Evolutionary conservation across 78 protist genomes (phyloP).

Genomic region (Dictyostelium capitatum): DNA sequence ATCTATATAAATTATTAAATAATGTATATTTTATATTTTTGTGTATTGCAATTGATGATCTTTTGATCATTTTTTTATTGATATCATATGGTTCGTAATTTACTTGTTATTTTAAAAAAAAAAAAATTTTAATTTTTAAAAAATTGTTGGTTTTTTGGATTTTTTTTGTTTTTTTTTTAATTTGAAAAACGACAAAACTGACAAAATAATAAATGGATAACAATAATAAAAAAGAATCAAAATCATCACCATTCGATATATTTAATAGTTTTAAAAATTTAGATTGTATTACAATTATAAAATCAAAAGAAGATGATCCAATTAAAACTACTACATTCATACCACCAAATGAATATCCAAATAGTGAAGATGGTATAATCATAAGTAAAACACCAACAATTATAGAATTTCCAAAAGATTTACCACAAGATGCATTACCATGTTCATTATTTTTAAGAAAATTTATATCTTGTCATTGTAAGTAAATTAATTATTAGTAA

Average conservation of each 20-base stretch:
- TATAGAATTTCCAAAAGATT: conserved; percentile 16
- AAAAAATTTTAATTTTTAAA: not conserved
- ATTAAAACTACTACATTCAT: not conserved
- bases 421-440: not conserved
- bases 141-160: not conserved
- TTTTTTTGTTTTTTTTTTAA: not conserved
- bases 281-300: not conserved
- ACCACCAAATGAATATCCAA: conserved; percentile 2
- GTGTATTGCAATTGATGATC: not conserved
- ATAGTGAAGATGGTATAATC: not conserved
- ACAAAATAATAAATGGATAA: not conserved
- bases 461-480: conserved; percentile 63
- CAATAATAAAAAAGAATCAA: not conserved
- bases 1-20: not conserved
- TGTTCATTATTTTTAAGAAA: conserved; percentile 51
- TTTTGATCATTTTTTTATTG: not conserved
- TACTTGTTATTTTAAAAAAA: not conserved
- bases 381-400: not conserved
- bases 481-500: too few relatives aligned
- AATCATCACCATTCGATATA: not conserved
- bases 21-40: not conserved
- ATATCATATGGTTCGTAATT: not conserved
- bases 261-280: not conserved
- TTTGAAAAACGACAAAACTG: not conserved
- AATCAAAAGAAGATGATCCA: not conserved